phyloP scores from a whole-genome alignment of 1,284 basidiomycete genomes.

The Prillingera fragicola region DNA sequence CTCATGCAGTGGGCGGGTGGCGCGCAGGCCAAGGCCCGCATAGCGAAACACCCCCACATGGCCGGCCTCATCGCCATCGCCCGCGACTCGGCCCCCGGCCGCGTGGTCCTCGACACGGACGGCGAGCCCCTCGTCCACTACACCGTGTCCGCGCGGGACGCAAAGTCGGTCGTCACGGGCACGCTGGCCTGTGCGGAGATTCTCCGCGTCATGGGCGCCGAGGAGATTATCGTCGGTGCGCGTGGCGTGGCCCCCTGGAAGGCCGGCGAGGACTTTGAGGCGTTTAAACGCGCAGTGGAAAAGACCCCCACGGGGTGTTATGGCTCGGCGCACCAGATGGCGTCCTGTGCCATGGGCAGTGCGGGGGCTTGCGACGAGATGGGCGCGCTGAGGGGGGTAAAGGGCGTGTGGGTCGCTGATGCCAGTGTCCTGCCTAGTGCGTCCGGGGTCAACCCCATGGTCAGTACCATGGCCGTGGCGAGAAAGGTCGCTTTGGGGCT shows the following conservation, averaged over 20 bases:
- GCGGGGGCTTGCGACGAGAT: conserved; percentile 44
- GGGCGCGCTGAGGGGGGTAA: conserved; percentile 48
- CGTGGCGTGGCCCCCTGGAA: conserved; percentile 27
- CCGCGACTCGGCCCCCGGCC: conserved; percentile 33
- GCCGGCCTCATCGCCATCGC: conserved; percentile 26
- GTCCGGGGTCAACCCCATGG: conserved; percentile 52
- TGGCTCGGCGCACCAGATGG: conserved; percentile 48
- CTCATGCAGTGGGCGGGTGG: conserved; percentile 41
- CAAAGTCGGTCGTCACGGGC: conserved; percentile 40
- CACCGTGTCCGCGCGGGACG: conserved; percentile 44
- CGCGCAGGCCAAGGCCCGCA: conserved; percentile 42
- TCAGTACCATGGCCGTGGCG: conserved; percentile 39
- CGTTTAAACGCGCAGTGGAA: conserved; percentile 35
- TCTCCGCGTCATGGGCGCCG: conserved; percentile 47
- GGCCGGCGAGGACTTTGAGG: conserved; percentile 20
- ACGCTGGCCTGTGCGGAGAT: conserved; percentile 45
- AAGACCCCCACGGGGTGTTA: conserved; percentile 13
- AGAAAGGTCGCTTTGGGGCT: conserved; percentile 15
- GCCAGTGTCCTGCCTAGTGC: conserved; percentile 48
- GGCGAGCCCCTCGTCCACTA: conserved; percentile 47
- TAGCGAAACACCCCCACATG: conserved; percentile 30
- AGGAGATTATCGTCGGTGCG: conserved; percentile 45
- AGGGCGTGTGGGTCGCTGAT: conserved; percentile 50
- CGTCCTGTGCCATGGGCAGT: conserved; percentile 47
- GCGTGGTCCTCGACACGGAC: conserved; percentile 42